Base-by-base conservation (phyloP, 768 basidiomycete genomes). In the Brasilioporus rufonigricans region DNA sequence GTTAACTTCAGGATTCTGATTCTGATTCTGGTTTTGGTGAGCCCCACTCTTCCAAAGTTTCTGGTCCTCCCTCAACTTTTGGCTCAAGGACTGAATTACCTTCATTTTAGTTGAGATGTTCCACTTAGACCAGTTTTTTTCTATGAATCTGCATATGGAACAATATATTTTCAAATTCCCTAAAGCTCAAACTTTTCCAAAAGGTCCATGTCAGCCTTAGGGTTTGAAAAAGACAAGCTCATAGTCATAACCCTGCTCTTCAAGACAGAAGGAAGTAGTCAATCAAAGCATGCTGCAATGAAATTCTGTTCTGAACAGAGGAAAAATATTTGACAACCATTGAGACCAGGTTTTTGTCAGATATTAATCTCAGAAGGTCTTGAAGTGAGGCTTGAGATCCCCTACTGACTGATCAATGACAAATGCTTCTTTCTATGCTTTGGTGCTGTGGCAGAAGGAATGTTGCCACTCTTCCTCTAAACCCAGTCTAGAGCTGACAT, bases 321-420 rank as follows among this genome's bases (percentile, higher is more conserved):
- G 13, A 58, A 56, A 33, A 58, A 58, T 19, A 56, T 44, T 56
- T 58, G 12, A 29, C 11, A 1, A 21, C 14, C 0, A 54, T 31
- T 2, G 27, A 49, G 16, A 58, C 13, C 6, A 51, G 1, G 0
- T 44, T 48, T 2, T 1, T 0, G 0, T 58, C 14, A 0, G 45
- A 58, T 2, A 58, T 46, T 0, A 41, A 12, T 2, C 0, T 0
- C 2, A n/a, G n/a, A n/a, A n/a, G n/a, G n/a, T n/a, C n/a, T n/a
- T n/a, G n/a, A n/a, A n/a, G n/a, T n/a, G n/a, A 45, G 19, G 13
- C 41, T 2, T 13, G 13, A 13, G 23, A 0, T 7, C n/a, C n/a
- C n/a, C n/a, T n/a, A n/a, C n/a, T n/a, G n/a, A n/a, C n/a, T n/a
- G n/a, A n/a, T n/a, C n/a, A n/a, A n/a, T n/a, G n/a, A 14, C 4